A percentile compares a stretch with the other conserved stretches of the same genome.
phyloP scores from a whole-genome alignment of 129 eudicot species.

The Apium graveolens region DNA sequence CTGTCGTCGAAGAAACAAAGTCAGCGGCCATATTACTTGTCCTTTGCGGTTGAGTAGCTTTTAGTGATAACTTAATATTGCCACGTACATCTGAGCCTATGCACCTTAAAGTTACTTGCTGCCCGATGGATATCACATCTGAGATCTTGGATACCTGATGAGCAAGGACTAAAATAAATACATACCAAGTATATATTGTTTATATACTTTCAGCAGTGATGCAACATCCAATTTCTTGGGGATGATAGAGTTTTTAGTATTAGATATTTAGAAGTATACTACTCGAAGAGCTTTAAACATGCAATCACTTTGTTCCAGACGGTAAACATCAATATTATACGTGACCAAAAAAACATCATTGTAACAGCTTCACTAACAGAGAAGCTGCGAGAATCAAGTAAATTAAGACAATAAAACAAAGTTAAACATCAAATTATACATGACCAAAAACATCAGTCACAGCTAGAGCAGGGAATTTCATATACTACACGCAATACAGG shows the following conservation, averaged over 20 bases:
- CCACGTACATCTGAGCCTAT: constrained; percentile 91
- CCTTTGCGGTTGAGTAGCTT: constrained; percentile 51
- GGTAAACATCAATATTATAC: not conserved
- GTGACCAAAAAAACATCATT: not conserved
- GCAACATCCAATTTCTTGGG: not conserved
- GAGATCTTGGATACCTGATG: constrained; percentile 68
- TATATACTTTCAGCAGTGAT: not conserved
- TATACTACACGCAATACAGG: too few relatives aligned
- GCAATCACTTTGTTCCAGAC: not conserved
- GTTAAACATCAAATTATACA: too few relatives aligned
- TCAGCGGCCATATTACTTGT: constrained; percentile 12
- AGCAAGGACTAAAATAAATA: constrained; percentile 6
- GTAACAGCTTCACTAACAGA: not conserved
- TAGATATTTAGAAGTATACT: not conserved
- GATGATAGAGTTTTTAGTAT: not conserved
- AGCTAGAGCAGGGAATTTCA: too few relatives aligned
- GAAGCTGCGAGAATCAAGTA: too few relatives aligned
- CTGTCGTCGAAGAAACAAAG: constrained; percentile 21
- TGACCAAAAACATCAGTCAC: too few relatives aligned
- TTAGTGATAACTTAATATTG: constrained; percentile 76
- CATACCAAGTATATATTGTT: not conserved
- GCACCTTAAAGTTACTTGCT: constrained; percentile 72
- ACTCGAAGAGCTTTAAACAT: not conserved
- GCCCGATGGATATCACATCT: constrained; percentile 80
- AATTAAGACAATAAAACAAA: not conserved